A percentile compares a stretch with the other conserved stretches of the same genome.
phyloP scores from a whole-genome alignment of 306 rosid species.

The Gastrolobium bilobum region DNA sequence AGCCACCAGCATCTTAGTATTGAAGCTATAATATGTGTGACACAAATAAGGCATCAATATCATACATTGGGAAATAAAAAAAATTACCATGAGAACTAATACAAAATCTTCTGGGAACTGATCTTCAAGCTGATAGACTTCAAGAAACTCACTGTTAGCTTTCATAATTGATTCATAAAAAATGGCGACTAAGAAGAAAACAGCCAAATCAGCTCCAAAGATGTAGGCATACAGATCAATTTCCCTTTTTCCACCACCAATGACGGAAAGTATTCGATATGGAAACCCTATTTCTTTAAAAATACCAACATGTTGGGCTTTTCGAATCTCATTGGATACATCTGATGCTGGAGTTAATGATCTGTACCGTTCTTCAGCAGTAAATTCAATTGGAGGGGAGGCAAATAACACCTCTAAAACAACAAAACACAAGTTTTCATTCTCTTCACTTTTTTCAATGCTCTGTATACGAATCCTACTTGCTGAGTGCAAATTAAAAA shows the following conservation, averaged over 20 bases:
- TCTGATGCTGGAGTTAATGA: constrained; percentile 92
- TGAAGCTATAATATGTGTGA: background rate
- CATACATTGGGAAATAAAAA: background rate
- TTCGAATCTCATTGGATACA: constrained; percentile 80
- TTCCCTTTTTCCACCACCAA: constrained; percentile 90
- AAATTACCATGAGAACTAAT: constrained; percentile 75
- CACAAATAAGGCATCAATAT: constrained; percentile 16
- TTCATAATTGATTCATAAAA: constrained; percentile 82
- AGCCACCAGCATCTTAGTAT: constrained; percentile 22
- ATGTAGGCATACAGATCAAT: constrained; percentile 88
- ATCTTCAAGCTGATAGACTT: constrained; percentile 91
- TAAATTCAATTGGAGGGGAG: constrained; percentile 67
- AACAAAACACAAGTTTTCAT: constrained; percentile 64
- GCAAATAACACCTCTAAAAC: constrained; percentile 91
- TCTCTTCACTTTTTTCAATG: constrained; percentile 84
- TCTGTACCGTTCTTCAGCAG: constrained; percentile 71
- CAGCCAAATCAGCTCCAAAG: constrained; percentile 89
- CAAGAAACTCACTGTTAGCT: constrained; percentile 82
- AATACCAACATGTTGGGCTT: constrained; percentile 68
- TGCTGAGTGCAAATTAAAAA: constrained; percentile 69
- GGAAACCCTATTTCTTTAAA: constrained; percentile 77
- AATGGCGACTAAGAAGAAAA: constrained; percentile 83
- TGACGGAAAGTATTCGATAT: constrained; percentile 76
- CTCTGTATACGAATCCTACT: constrained; percentile 94
- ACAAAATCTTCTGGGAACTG: constrained; percentile 95